Conservation (phyloP, 164 flowering plant species). For the Chloranthus sessilifolius region DNA sequence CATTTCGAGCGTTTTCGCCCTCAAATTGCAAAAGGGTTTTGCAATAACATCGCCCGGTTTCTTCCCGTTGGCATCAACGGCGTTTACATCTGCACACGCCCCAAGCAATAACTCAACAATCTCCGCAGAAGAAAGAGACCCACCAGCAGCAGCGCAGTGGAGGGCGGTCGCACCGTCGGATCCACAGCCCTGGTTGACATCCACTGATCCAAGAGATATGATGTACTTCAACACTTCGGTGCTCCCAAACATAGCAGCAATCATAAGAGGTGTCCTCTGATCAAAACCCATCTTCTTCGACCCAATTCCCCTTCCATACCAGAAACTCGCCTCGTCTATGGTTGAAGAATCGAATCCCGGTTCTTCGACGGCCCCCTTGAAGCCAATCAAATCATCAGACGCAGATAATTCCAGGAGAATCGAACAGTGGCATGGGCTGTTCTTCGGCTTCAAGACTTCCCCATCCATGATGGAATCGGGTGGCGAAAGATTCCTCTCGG, state of each 20-base stretch:
- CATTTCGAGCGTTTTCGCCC: conserved; percentile 34
- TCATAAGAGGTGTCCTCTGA: conserved; percentile 76
- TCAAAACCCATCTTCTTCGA: conserved; percentile 75
- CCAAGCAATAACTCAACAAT: conserved; percentile 51
- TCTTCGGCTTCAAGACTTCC: not conserved
- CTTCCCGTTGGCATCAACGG: conserved; percentile 50
- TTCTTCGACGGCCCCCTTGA: conserved; percentile 44
- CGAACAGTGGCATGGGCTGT: too few relatives aligned
- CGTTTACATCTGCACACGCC: conserved; percentile 47
- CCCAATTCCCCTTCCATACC: conserved; percentile 73
- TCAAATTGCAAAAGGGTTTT: conserved; percentile 22
- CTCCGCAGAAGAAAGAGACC: conserved; percentile 41
- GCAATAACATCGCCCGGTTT: conserved; percentile 44
- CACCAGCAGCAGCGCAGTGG: conserved; percentile 91
- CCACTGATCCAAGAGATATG: conserved; percentile 33
- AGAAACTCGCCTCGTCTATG: conserved; percentile 47
- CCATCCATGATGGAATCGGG: too few relatives aligned
- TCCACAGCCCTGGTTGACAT: conserved; percentile 63
- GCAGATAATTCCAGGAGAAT: conserved; percentile 75
- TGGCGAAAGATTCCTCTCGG: too few relatives aligned
- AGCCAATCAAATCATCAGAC: conserved; percentile 47
- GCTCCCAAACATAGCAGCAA: conserved; percentile 79
- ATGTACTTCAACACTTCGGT: conserved; percentile 49
- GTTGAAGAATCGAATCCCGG: conserved; percentile 34
- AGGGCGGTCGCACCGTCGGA: conserved; percentile 77